These are phyloP conservation scores for Metrosideros polymorpha DNA, from an alignment of 441 rosid species.

Conservation along the genomic window DNA sequence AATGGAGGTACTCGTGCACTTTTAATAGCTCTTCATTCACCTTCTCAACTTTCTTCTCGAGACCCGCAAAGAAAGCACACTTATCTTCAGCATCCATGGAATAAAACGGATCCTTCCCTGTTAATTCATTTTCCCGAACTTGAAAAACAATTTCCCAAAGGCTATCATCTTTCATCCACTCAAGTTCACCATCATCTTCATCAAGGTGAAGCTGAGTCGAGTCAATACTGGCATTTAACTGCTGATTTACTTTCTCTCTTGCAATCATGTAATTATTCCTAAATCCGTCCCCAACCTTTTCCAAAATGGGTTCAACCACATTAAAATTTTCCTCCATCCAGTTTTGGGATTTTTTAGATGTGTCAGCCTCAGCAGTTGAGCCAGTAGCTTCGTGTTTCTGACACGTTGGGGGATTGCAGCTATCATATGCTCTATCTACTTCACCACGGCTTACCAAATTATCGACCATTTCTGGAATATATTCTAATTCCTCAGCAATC, in stretches of 20 bases:
- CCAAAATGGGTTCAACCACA: conserved; percentile 60
- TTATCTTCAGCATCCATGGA: conserved; percentile 65
- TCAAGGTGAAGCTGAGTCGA: conserved; percentile 30
- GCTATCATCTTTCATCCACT: conserved; percentile 86
- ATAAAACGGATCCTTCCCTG: conserved; percentile 81
- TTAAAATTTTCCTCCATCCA: conserved; percentile 66
- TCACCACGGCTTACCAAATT: conserved; percentile 14
- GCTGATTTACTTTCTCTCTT: conserved; percentile 38
- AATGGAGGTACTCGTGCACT: conserved; percentile 76
- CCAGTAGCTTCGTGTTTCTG: conserved; percentile 4
- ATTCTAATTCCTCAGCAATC: conserved; percentile 6
- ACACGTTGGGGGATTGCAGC: conserved; percentile 4
- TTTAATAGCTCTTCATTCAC: conserved; percentile 60
- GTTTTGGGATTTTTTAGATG: conserved; percentile 24
- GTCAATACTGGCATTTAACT: conserved; percentile 20
- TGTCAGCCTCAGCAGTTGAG: conserved; percentile 14
- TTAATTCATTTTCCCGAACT: conserved; percentile 86
- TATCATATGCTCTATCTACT: conserved; percentile 12
- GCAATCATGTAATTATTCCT: conserved; percentile 65
- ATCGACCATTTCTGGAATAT: conserved; percentile 11
- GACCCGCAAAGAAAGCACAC: conserved; percentile 66
- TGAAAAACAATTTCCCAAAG: conserved; percentile 73
- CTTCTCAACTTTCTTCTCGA: conserved; percentile 76
- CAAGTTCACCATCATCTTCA: conserved; percentile 53
- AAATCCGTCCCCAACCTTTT: conserved; percentile 66